A percentile compares a stretch with the other conserved stretches of the same genome.
phyloP scores from a whole-genome alignment of 2,329 filamentous ascomycete genomes.

The Pseudogymnoascus sp. region DNA sequence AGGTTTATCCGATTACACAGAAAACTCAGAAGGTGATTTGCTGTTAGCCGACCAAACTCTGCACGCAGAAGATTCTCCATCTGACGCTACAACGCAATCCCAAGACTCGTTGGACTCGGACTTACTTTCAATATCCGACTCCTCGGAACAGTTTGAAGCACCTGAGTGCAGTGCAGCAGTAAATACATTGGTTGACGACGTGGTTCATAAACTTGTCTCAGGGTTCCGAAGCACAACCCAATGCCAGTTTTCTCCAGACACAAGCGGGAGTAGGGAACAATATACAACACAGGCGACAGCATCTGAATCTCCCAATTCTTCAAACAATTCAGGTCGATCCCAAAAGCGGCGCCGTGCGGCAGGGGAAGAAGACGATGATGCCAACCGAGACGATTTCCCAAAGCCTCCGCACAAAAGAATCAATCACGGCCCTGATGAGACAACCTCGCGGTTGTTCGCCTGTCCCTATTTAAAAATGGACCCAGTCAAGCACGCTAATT shows the following conservation, averaged over 20 bases:
- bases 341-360: neutral
- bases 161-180: neutral
- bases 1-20: neutral
- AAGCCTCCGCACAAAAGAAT: neutral
- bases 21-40: neutral
- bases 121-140: conserved; percentile 14
- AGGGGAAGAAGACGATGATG: neutral
- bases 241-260: neutral
- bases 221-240: neutral
- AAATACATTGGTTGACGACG: neutral
- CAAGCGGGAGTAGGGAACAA: neutral
- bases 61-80: neutral
- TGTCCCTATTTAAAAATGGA: conserved; percentile 11
- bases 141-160: conserved; percentile 9
- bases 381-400: neutral
- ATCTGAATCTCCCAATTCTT: neutral
- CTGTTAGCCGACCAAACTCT: neutral
- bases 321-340: neutral
- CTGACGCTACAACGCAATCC: conserved; percentile 1
- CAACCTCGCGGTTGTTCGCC: conserved; percentile 2
- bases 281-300: neutral
- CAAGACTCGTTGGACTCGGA: conserved; percentile 12
- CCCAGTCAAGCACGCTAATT: neutral
- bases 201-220: neutral
- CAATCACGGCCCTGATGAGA: neutral